These are phyloP conservation scores for Ogataea degrootiae DNA, from an alignment of 805 yeast species.

Conservation along the genomic window DNA sequence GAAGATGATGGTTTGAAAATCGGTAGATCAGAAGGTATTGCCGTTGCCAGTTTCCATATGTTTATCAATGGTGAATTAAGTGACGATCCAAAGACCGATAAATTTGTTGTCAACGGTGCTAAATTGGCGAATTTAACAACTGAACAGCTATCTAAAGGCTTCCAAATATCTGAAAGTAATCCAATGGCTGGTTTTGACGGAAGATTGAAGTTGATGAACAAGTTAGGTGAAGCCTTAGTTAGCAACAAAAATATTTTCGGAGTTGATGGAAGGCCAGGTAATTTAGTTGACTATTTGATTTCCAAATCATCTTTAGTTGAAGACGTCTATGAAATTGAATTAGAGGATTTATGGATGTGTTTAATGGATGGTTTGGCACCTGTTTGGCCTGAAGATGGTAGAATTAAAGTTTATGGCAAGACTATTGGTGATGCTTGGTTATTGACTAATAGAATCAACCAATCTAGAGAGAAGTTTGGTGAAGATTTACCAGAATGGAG, in stretches of 20 bases:
- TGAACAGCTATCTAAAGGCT: conserved; percentile 34
- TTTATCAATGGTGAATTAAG: conserved; percentile 44
- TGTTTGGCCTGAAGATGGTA: conserved; percentile 57
- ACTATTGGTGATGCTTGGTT: conserved; percentile 64
- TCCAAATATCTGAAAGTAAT: conserved; percentile 46
- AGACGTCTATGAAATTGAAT: conserved; percentile 31
- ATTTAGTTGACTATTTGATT: conserved; percentile 45
- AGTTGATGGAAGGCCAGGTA: conserved; percentile 37
- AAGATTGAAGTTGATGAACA: conserved; percentile 40
- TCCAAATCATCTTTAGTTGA: conserved; percentile 15
- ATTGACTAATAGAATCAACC: conserved; percentile 29
- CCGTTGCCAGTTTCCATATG: conserved; percentile 55
- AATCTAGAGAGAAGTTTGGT: conserved; percentile 15
- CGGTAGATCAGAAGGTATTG: conserved; percentile 58
- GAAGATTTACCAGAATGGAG: conserved; percentile 30
- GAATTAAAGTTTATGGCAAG: conserved; percentile 45
- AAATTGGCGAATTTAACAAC: conserved; percentile 34
- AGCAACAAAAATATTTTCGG: conserved; percentile 38
- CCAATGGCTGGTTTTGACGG: conserved; percentile 54
- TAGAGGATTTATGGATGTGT: conserved; percentile 48
- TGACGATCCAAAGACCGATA: conserved; percentile 26
- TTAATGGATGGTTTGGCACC: conserved; percentile 52
- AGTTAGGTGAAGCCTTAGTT: conserved; percentile 43
- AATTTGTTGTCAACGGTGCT: conserved; percentile 40
- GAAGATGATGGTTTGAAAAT: conserved; percentile 33